Conservation (phyloP, 805 yeast genomes). For the Saccharomycopsis sp. region DNA sequence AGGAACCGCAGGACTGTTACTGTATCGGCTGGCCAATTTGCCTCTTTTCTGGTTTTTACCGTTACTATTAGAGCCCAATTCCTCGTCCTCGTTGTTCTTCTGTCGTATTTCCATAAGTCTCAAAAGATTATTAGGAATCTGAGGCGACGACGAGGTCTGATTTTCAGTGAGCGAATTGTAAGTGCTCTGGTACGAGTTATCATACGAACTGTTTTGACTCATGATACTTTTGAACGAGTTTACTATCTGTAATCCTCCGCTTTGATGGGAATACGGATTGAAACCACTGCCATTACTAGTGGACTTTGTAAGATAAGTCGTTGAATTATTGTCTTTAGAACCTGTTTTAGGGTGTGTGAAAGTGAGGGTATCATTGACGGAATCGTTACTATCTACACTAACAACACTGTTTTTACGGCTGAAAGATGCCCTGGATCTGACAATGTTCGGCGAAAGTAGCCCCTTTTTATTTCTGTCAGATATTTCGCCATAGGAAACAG, state of each 20-base stretch:
- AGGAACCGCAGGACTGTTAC: too few relatives aligned
- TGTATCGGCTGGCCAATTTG: too few relatives aligned
- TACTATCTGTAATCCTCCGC: conserved; percentile 1
- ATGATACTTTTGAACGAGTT: conserved; percentile 21
- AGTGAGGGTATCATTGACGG: conserved; percentile 16
- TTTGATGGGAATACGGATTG: too few relatives aligned
- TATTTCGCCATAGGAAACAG: too few relatives aligned
- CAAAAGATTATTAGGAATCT: conserved; percentile 56
- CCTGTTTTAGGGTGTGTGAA: too few relatives aligned
- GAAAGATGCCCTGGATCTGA: too few relatives aligned
- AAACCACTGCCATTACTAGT: not conserved
- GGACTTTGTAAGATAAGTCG: too few relatives aligned
- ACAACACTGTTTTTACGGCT: not conserved
- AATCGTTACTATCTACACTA: too few relatives aligned
- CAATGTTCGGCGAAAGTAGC: too few relatives aligned
- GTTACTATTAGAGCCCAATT: not conserved
- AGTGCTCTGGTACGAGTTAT: conserved; percentile 16
- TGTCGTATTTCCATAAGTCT: conserved; percentile 45
- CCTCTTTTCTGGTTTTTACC: too few relatives aligned
- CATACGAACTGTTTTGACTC: conserved; percentile 21
- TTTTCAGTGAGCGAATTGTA: conserved; percentile 15
- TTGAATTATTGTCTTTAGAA: too few relatives aligned
- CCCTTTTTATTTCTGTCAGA: too few relatives aligned
- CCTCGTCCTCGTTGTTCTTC: conserved; percentile 26
- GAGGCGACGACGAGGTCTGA: conserved; percentile 57